phyloP scores from a whole-genome alignment of 495 filamentous ascomycete species.

The Penicillium argentinense region DNA sequence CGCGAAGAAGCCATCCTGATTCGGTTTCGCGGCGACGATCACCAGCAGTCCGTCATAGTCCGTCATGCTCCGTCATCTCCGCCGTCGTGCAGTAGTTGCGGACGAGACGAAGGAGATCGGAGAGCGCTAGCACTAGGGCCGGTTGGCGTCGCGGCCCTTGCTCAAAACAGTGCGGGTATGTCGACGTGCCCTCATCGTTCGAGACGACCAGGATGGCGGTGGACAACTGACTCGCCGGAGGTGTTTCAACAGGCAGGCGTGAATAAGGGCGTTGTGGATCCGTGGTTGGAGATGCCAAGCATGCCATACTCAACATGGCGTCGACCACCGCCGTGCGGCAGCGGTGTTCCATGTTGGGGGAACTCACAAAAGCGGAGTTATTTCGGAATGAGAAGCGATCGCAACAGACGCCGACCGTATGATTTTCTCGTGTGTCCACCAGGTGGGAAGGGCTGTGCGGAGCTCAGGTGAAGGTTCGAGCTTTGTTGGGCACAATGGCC shows the following conservation, averaged over 20 bases:
- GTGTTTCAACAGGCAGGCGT: not conserved
- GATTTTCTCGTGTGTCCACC: too few species aligned
- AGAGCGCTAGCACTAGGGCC: not conserved
- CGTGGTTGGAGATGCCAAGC: not conserved
- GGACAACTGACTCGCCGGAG: too few species aligned
- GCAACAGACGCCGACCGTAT: too few species aligned
- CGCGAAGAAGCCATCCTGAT: not conserved
- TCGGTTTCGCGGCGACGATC: conserved; percentile 6
- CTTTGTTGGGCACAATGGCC: too few species aligned
- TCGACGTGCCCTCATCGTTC: too few species aligned
- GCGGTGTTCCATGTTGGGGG: not conserved
- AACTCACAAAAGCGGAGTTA: not conserved
- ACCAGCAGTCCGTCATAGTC: conserved; percentile 3
- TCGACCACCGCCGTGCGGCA: not conserved
- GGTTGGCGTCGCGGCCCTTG: not conserved
- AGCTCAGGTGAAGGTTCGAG: too few species aligned
- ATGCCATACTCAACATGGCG: not conserved
- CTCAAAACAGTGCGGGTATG: not conserved
- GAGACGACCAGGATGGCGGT: too few species aligned
- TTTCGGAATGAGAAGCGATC: too few species aligned
- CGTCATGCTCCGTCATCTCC: conserved; percentile 6
- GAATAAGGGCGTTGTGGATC: not conserved
- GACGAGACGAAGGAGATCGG: not conserved
- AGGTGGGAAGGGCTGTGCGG: too few species aligned
- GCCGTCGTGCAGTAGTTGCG: conserved; percentile 1